A percentile compares a stretch with the other conserved stretches of the same genome.
phyloP scores from a whole-genome alignment of 1,139 yeast genomes.

The Yamadazyma kanchanaburiensis region DNA sequence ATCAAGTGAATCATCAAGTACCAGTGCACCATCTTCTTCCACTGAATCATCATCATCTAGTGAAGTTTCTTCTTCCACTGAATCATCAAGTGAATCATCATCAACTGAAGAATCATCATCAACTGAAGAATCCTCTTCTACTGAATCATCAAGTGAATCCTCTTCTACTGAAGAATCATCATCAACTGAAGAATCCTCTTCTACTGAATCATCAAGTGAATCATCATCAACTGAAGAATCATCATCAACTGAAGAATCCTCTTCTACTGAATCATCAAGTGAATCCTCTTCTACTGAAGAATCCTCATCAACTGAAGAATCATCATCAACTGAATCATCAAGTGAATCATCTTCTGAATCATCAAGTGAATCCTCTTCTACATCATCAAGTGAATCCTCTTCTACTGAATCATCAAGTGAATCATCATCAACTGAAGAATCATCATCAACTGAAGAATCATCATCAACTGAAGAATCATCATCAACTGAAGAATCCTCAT shows the following conservation, averaged over 20 bases:
- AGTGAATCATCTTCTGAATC: background rate
- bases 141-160: conserved; percentile 3
- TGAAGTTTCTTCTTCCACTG: conserved; percentile 4
- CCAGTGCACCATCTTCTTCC: conserved; percentile 1
- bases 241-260: conserved; percentile 1
- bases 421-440: background rate
- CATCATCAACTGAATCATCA: background rate
- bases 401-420: background rate
- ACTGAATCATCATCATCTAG: conserved; percentile 2
- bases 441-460: background rate
- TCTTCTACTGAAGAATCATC: conserved; percentile 4
- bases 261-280: background rate
- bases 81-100: conserved; percentile 4
- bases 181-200: conserved; percentile 4
- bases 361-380: background rate
- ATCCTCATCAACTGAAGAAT: background rate
- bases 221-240: conserved; percentile 4
- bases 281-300: background rate
- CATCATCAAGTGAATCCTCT: background rate
- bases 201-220: conserved; percentile 5
- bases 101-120: conserved; percentile 5
- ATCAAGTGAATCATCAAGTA: conserved; percentile 4
- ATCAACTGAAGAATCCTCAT: background rate
- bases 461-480: background rate
- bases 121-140: conserved; percentile 5